phyloP scores from a whole-genome alignment of 2,329 filamentous ascomycete genomes.

The Aspergillus pseudotamarii region DNA sequence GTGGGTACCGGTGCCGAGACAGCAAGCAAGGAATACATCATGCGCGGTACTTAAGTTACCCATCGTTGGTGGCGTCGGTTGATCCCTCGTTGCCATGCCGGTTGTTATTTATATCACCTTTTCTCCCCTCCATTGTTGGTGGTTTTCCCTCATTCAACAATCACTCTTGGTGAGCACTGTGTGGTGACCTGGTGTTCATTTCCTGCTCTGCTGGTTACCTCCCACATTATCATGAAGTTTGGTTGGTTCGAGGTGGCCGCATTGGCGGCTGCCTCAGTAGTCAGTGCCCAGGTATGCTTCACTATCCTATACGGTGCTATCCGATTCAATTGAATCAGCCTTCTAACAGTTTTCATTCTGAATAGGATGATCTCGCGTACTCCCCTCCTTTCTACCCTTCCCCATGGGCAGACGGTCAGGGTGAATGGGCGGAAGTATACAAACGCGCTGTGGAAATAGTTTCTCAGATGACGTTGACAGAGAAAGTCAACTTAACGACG shows the following conservation, averaged over 20 bases:
- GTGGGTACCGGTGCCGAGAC: neutral
- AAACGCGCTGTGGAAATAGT: constrained; percentile 76
- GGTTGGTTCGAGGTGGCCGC: constrained; percentile 37
- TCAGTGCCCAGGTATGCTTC: constrained; percentile 34
- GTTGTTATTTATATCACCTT: constrained; percentile 9
- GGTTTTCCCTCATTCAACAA: neutral
- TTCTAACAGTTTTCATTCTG: neutral
- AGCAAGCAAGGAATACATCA: neutral
- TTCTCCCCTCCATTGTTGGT: constrained; percentile 2
- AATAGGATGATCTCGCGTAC: constrained; percentile 34
- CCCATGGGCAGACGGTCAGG: constrained; percentile 78
- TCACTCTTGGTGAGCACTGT: neutral
- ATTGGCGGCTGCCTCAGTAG: constrained; percentile 35
- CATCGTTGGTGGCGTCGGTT: constrained; percentile 6
- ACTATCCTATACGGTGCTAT: neutral
- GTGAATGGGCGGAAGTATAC: constrained; percentile 77
- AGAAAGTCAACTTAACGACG: constrained; percentile 95
- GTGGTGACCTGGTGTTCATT: constrained; percentile 1
- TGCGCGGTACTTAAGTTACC: neutral
- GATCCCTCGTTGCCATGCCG: neutral
- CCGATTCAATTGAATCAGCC: neutral
- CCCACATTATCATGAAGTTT: constrained; percentile 36
- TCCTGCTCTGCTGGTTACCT: constrained; percentile 5
- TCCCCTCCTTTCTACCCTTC: constrained; percentile 78
- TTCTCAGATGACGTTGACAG: constrained; percentile 75